These are phyloP conservation scores for Penicillium waksmanii DNA, from an alignment of 495 filamentous ascomycete genomes.

Conservation along the genomic window DNA sequence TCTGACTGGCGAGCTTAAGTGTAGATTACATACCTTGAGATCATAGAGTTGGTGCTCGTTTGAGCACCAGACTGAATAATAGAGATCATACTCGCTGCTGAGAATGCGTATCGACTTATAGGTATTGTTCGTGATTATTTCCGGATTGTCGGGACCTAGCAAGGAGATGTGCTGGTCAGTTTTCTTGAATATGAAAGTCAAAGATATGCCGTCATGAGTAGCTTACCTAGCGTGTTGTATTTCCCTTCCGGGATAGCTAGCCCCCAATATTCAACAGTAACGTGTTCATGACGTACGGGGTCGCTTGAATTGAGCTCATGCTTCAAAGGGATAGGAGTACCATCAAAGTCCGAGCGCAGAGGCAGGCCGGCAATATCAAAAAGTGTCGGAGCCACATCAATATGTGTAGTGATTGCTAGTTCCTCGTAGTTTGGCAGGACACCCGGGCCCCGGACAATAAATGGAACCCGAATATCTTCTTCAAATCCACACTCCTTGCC, in stretches of 20 bases:
- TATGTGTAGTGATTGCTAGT: conserved; percentile 61
- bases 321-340: conserved; percentile 50
- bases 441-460: conserved; percentile 58
- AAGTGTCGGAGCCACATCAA: conserved; percentile 65
- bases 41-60: conserved; percentile 13
- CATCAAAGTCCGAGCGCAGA: conserved; percentile 53
- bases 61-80: conserved; percentile 12
- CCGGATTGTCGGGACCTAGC: conserved; percentile 35
- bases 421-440: conserved; percentile 39
- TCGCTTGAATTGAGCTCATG: neutral
- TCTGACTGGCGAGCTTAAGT: conserved; percentile 6
- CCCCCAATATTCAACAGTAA: conserved; percentile 61
- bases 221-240: neutral
- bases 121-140: conserved; percentile 4
- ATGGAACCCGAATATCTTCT: conserved; percentile 67
- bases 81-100: neutral
- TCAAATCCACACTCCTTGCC: conserved; percentile 68
- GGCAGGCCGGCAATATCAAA: conserved; percentile 44
- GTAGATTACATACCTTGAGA: conserved; percentile 18
- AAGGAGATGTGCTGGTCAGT: neutral
- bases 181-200: neutral
- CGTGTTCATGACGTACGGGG: conserved; percentile 45
- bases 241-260: neutral
- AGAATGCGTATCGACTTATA: conserved; percentile 6
- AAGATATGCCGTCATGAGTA: neutral